Percentiles rank a stretch among this genome's conserved stretches.
phyloP scores from a whole-genome alignment of 495 filamentous ascomycete genomes.

The Aspergillus panamensis region DNA sequence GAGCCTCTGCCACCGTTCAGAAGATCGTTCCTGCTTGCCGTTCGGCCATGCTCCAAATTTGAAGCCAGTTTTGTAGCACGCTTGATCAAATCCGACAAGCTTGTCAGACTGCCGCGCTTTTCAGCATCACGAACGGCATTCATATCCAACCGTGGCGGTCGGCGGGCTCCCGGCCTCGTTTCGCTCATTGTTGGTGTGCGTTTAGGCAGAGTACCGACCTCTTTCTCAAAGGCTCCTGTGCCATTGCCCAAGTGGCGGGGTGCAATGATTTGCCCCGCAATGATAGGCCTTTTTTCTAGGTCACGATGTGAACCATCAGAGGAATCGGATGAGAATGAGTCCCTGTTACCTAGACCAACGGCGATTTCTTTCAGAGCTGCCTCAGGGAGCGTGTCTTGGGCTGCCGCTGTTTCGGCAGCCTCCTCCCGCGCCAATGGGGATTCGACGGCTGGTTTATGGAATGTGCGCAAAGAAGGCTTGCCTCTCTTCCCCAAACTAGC shows the following conservation, averaged over 20 bases:
- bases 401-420: conserved; percentile 24
- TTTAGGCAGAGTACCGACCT: conserved; percentile 33
- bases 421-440: conserved; percentile 21
- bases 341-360: conserved; percentile 22
- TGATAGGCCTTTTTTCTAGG: conserved; percentile 37
- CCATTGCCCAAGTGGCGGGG: conserved; percentile 12
- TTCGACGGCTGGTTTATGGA: conserved; percentile 41
- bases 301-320: conserved; percentile 29
- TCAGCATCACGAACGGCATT: conserved; percentile 75
- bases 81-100: conserved; percentile 83
- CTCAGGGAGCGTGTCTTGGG: conserved; percentile 9
- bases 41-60: conserved; percentile 82
- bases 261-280: conserved; percentile 20
- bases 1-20: conserved; percentile 29
- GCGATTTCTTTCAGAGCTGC: conserved; percentile 22
- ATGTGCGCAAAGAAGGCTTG: conserved; percentile 67
- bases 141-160: conserved; percentile 75
- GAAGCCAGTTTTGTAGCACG: conserved; percentile 83
- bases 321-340: conserved; percentile 31
- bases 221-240: conserved; percentile 26
- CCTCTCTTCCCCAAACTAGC: conserved; percentile 74
- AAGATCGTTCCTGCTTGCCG: conserved; percentile 64
- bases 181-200: conserved; percentile 43
- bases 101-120: conserved; percentile 81
- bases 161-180: conserved; percentile 43